Percentiles rank a stretch among this genome's conserved stretches.
These are phyloP conservation scores for Notholithocarpus densiflorus DNA, from an alignment of 306 rosid genomes.

Conservation along the genomic window DNA sequence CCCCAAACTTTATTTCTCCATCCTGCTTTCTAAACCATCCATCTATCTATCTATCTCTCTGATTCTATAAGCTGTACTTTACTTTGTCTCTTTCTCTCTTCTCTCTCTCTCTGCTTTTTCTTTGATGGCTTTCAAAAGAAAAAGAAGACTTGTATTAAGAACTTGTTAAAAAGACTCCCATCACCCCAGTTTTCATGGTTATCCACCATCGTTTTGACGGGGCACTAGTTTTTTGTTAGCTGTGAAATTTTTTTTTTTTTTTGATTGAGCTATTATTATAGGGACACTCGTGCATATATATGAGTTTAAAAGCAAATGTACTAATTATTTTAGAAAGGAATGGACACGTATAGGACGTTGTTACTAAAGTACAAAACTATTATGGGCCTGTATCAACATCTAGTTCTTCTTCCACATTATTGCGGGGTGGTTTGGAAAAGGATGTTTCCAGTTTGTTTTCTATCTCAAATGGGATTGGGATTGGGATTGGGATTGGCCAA, in stretches of 20 bases:
- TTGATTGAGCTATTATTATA: not conserved
- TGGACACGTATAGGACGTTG: not conserved
- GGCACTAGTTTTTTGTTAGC: no score
- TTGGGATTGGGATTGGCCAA: not conserved
- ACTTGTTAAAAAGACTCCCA: not conserved
- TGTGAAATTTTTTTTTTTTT: not conserved
- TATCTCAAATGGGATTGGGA: not conserved
- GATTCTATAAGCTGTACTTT: conserved; percentile 40
- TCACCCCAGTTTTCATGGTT: no score
- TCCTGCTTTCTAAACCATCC: conserved; percentile 6
- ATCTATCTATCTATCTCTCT: conserved; percentile 14
- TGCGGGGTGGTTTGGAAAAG: not conserved
- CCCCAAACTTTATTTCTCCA: conserved; percentile 16
- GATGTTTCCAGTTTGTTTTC: not conserved
- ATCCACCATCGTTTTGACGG: no score
- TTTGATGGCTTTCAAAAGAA: conserved; percentile 20
- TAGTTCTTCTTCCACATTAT: not conserved
- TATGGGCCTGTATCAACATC: not conserved
- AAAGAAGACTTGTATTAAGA: not conserved
- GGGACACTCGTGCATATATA: not conserved
- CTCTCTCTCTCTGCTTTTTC: conserved; percentile 20
- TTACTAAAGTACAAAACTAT: not conserved
- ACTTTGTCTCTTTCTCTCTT: conserved; percentile 35
- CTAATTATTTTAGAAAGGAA: not conserved
- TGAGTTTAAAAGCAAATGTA: not conserved